Percentiles rank a stretch among this genome's conserved stretches.
phyloP scores from a whole-genome alignment of 495 filamentous ascomycete genomes.

The Clohesyomyces aquaticus region DNA sequence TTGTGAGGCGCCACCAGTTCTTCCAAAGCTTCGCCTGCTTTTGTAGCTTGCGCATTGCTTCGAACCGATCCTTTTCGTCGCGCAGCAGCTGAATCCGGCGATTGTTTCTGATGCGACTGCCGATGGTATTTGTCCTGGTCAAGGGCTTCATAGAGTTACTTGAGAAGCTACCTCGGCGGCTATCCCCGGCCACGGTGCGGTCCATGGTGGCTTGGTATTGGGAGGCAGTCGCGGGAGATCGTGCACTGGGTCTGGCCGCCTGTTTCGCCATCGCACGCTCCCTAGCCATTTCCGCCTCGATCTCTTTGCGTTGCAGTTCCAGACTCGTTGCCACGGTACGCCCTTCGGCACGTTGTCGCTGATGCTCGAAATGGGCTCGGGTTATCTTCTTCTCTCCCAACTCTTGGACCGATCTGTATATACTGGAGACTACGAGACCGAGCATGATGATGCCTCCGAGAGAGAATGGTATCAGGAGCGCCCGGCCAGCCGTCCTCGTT shows the following conservation, averaged over 20 bases:
- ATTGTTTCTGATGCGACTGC: slow-evolving; percentile 30
- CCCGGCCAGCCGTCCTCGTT: slow-evolving; percentile 46
- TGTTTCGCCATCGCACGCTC: slow-evolving; percentile 27
- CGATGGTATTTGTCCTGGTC: slow-evolving; percentile 16
- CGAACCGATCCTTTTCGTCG: slow-evolving; percentile 48
- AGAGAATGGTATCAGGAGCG: slow-evolving; percentile 48
- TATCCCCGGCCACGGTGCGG: neutral
- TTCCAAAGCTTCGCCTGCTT: slow-evolving; percentile 44
- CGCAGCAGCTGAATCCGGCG: slow-evolving; percentile 44
- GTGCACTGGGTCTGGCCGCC: slow-evolving; percentile 22
- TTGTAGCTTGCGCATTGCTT: slow-evolving; percentile 49
- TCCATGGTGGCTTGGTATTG: slow-evolving; percentile 24
- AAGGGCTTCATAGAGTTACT: neutral
- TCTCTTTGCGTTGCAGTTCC: slow-evolving; percentile 32
- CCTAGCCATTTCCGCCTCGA: slow-evolving; percentile 27
- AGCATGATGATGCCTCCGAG: slow-evolving; percentile 52
- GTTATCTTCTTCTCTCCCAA: slow-evolving; percentile 68
- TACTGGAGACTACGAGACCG: slow-evolving; percentile 48
- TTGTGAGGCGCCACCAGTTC: slow-evolving; percentile 43
- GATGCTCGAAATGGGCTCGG: slow-evolving; percentile 62
- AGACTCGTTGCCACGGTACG: slow-evolving; percentile 54
- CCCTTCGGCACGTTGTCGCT: slow-evolving; percentile 59
- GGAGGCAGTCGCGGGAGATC: slow-evolving; percentile 24
- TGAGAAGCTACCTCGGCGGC: neutral
- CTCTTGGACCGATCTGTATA: slow-evolving; percentile 59